A percentile compares a stretch with the other conserved stretches of the same genome.
Evolutionary conservation across 805 yeast species (phyloP).

Genomic region (Hanseniaspora meyeri): DNA sequence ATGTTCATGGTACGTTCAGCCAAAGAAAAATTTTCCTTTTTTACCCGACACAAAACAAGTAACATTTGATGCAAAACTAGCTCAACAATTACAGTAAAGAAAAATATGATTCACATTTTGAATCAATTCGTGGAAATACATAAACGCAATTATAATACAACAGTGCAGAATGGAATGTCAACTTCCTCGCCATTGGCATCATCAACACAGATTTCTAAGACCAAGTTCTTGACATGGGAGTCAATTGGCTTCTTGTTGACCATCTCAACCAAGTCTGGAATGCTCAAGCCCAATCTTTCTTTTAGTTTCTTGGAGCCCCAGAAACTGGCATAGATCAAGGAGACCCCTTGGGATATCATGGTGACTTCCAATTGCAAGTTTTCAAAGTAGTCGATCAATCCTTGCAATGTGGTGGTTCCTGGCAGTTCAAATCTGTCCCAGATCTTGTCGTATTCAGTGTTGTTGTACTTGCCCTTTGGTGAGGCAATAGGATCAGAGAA

Average conservation of each 20-base stretch:
- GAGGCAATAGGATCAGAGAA: conserved; percentile 93
- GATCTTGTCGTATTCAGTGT: conserved; percentile 67
- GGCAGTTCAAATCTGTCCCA: conserved; percentile 88
- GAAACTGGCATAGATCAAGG: conserved; percentile 82
- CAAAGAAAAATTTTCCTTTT: neutral
- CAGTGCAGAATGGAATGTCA: conserved; percentile 78
- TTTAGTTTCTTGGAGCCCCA: conserved; percentile 82
- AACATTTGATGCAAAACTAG: no score
- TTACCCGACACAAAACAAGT: neutral
- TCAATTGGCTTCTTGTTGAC: conserved; percentile 78
- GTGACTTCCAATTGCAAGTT: conserved; percentile 76
- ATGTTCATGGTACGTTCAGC: neutral
- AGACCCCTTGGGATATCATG: conserved; percentile 85
- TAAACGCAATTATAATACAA: conserved; percentile 33
- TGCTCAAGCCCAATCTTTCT: conserved; percentile 55
- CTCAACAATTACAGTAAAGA: neutral
- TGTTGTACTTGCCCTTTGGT: conserved; percentile 67
- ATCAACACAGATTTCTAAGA: conserved; percentile 84
- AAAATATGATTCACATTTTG: neutral
- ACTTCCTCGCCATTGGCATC: conserved; percentile 90
- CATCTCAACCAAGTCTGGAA: conserved; percentile 67
- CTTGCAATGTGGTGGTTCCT: conserved; percentile 65
- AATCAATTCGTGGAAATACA: neutral
- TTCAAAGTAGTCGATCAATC: conserved; percentile 62
- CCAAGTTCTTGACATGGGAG: conserved; percentile 57